phyloP scores from a whole-genome alignment of 768 basidiomycete species.

The Podaxis carcinomalis region DNA sequence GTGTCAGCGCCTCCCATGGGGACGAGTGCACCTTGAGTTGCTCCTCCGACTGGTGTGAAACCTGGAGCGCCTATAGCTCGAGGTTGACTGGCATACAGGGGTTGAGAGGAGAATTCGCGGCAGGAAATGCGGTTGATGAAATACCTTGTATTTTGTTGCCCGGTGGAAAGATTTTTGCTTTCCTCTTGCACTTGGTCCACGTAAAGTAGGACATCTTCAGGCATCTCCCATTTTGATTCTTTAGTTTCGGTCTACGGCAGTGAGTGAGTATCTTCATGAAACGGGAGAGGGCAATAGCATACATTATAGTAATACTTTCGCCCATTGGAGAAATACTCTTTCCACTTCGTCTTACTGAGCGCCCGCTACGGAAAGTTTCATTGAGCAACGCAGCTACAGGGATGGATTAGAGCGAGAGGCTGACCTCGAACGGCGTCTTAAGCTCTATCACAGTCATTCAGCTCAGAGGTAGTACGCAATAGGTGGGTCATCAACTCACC shows the following conservation, averaged over 20 bases:
- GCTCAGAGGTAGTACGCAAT: neutral
- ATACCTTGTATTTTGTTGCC: constrained; percentile 6
- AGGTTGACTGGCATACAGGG: constrained; percentile 14
- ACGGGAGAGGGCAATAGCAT: constrained; percentile 16
- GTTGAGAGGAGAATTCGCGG: constrained; percentile 13
- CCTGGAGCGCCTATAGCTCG: constrained; percentile 35
- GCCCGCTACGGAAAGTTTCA: constrained; percentile 52
- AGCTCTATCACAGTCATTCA: constrained; percentile 48
- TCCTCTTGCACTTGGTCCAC: constrained; percentile 70
- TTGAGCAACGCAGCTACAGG: constrained; percentile 11
- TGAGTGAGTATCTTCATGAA: constrained; percentile 2
- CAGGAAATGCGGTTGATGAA: constrained; percentile 24
- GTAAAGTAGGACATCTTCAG: constrained; percentile 83
- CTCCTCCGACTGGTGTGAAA: constrained; percentile 36
- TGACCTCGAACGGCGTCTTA: constrained; percentile 89
- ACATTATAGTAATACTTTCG: constrained; percentile 91
- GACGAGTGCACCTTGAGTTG: constrained; percentile 51
- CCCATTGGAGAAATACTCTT: constrained; percentile 91
- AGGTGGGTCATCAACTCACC: constrained; percentile 38
- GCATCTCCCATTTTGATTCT: constrained; percentile 98
- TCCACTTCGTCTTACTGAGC: constrained; percentile 89
- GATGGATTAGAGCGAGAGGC: constrained; percentile 6
- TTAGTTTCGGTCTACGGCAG: constrained; percentile 68
- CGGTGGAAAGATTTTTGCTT: constrained; percentile 48
- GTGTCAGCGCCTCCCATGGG: constrained; percentile 47